These are phyloP conservation scores for Xylaria longipes DNA, from an alignment of 495 filamentous ascomycete species.

Conservation along the genomic window DNA sequence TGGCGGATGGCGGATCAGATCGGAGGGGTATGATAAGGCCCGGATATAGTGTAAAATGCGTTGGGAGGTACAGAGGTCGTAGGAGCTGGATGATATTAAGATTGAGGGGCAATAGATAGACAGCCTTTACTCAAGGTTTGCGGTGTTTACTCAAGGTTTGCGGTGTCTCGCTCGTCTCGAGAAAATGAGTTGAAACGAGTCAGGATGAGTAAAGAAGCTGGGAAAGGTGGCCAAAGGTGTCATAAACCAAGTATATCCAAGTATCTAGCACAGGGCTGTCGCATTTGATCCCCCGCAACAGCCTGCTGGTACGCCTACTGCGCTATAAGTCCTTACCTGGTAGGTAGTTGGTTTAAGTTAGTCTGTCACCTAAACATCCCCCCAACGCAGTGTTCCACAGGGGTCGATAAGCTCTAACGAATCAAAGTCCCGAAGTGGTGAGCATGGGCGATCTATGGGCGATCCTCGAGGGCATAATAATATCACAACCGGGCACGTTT, in stretches of 20 bases:
- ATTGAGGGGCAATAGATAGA: not conserved
- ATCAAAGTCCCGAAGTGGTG: slow-evolving; percentile 8
- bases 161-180: not conserved
- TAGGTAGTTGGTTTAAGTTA: too few relatives aligned
- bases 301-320: not conserved
- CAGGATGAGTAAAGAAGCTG: not conserved
- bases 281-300: slow-evolving; percentile 16
- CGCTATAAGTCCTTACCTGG: not conserved
- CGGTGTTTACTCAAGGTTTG: not conserved
- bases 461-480: not conserved
- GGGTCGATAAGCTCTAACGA: slow-evolving; percentile 23
- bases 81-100: not conserved
- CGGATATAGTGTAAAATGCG: slow-evolving; percentile 2
- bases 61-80: not conserved
- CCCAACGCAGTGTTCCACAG: not conserved
- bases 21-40: slow-evolving; percentile 5
- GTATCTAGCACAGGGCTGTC: not conserved
- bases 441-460: slow-evolving; percentile 18
- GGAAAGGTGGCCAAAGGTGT: slow-evolving; percentile 22
- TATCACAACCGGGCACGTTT: not conserved
- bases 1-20: not conserved
- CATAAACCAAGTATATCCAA: slow-evolving; percentile 3
- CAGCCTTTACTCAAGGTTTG: not conserved
- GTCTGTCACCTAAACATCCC: too few relatives aligned
- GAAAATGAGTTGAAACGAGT: not conserved